Evolutionary conservation across 2,329 filamentous ascomycete genomes (phyloP), one percentile per base, ranked within the genome.

Genomic region (Parastagonospora avenae): DNA sequence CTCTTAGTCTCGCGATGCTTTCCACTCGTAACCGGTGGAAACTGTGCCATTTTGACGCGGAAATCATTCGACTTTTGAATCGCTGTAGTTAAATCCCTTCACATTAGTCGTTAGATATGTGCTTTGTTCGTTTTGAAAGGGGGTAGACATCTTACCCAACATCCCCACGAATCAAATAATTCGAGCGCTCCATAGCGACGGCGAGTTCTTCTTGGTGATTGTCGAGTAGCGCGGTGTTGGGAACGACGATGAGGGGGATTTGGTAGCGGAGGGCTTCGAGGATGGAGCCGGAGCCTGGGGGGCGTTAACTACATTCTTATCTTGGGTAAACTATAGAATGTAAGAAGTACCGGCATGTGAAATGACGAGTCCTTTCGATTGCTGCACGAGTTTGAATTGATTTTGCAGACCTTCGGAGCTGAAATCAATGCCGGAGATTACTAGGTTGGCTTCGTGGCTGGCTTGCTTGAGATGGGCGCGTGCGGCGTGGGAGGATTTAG

Each of bases 161-260:
- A 46, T 80, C 77, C 9, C 88, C 89, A 62, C 87, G 82, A n/a
- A 92, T 80, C 2, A 91, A 85, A 74, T 95, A 96, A 19, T 88
- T 87, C 60, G 91, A 84, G 19, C 80, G 77, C 29, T 88, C 84
- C 49, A 97, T 82, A 59, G 90, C 87, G 42, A 86, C 80, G 0
- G 93, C 93, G 47, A 99, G 82, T 72, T 97, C 91, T 15, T 85
- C 82, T 74, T 99, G 94, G 70, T 99, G 94, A 65, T 99, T 93
- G 67, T 95, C 87, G 63, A 96, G 82, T 0, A 99, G 82, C 6
- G 80, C 79, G 1, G 85, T 82, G 71, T 99, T 99, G 2, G 93
- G 90, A 2, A 99, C 92, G 1, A 96, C 91, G 42, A 99, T 82
- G n/a, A 97, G 78, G 2, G 90, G 87, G 0, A 92, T 78, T 11